phyloP scores from a whole-genome alignment of 202 grass and related monocot genomes.

The Carex arenaria region DNA sequence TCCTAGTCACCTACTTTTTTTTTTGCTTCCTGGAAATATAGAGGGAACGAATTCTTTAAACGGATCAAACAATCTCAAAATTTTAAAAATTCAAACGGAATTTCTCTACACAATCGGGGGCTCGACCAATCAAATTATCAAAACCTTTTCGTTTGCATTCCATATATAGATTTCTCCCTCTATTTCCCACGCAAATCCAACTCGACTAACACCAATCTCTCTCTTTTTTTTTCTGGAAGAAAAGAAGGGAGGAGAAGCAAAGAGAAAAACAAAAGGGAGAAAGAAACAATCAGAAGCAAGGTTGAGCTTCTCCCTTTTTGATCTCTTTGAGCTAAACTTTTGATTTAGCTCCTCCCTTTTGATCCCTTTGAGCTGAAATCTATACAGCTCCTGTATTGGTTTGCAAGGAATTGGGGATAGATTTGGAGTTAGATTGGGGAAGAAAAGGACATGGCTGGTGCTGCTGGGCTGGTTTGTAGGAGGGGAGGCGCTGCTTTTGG shows the following conservation, averaged over 20 bases:
- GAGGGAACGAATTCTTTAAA: neutral
- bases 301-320: slow-evolving; percentile 5
- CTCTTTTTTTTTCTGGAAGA: neutral
- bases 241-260: slow-evolving; percentile 9
- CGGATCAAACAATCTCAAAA: slow-evolving; percentile 23
- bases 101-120: slow-evolving; percentile 1
- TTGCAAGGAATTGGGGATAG: neutral
- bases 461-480: slow-evolving; percentile 46
- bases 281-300: neutral
- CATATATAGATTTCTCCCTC: slow-evolving; percentile 18
- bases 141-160: neutral
- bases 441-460: slow-evolving; percentile 40
- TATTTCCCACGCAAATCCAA: slow-evolving; percentile 27
- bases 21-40: neutral
- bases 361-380: neutral
- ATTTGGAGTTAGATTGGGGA: slow-evolving; percentile 16
- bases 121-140: neutral
- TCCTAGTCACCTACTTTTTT: neutral
- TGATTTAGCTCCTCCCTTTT: slow-evolving; percentile 11
- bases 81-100: slow-evolving; percentile 16
- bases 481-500: slow-evolving; percentile 4
- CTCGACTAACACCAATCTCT: neutral
- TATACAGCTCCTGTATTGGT: neutral
- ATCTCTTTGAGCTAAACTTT: slow-evolving; percentile 8
- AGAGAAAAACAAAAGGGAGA: slow-evolving; percentile 3